Percentiles rank a stretch among this genome's conserved stretches.
Conservation (phyloP, 1,284 basidiomycete genomes). For the Sparassis latifolia region DNA sequence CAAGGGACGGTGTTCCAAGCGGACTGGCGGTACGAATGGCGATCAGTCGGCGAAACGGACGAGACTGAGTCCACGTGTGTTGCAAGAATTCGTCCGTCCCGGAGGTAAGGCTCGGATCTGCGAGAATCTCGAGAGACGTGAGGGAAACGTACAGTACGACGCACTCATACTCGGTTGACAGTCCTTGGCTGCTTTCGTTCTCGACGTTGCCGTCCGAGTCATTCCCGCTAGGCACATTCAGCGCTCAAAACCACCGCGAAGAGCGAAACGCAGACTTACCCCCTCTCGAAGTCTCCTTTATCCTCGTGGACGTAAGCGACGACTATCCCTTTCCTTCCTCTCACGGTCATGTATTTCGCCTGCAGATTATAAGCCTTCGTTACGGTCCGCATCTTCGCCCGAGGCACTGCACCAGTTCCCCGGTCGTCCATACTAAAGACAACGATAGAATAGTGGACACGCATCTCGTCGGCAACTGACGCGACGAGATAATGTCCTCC, state of each 20-base stretch:
- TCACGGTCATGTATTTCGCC: conserved; percentile 54
- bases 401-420: conserved; percentile 34
- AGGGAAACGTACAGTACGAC: conserved; percentile 42
- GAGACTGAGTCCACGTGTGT: conserved; percentile 27
- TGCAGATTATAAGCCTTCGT: conserved; percentile 53
- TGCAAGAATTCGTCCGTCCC: conserved; percentile 33
- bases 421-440: conserved; percentile 56
- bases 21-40: conserved; percentile 31
- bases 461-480: conserved; percentile 40
- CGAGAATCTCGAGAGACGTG: conserved; percentile 41
- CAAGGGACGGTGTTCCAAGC: conserved; percentile 39
- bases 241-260: too few species aligned
- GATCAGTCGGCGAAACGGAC: conserved; percentile 37
- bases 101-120: conserved; percentile 38
- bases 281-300: conserved; percentile 10
- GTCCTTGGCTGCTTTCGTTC: conserved; percentile 39
- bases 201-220: conserved; percentile 39
- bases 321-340: conserved; percentile 44
- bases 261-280: too few species aligned
- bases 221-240: conserved; percentile 28
- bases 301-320: conserved; percentile 44
- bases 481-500: conserved; percentile 67
- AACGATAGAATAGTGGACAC: conserved; percentile 41
- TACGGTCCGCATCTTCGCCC: conserved; percentile 44
- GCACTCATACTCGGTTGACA: conserved; percentile 46